Conservation (phyloP, 2,329 filamentous ascomycete species). For the Delphinella strobiligena region DNA sequence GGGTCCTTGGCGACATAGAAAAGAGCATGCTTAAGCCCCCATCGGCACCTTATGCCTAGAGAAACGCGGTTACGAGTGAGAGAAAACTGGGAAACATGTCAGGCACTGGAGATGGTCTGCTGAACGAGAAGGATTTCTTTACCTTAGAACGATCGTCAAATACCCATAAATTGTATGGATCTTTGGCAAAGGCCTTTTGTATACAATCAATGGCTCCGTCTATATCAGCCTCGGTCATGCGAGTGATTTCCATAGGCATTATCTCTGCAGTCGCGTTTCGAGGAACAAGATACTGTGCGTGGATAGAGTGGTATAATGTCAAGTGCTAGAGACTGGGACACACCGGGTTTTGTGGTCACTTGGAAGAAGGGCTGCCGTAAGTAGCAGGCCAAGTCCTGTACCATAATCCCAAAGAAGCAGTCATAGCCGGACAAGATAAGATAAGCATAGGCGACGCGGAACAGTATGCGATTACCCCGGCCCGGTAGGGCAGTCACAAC, state of each 20-base stretch:
- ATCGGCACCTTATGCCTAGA: conserved; percentile 52
- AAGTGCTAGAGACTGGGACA: no score
- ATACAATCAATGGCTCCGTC: conserved; percentile 52
- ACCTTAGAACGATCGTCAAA: conserved; percentile 47
- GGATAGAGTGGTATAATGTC: no score
- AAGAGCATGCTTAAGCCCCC: conserved; percentile 57
- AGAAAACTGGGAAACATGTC: conserved; percentile 38
- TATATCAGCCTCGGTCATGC: conserved; percentile 47
- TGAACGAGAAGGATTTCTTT: conserved; percentile 6
- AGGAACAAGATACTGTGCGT: no score
- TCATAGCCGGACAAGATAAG: no score
- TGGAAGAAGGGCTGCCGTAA: no score
- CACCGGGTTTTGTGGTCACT: no score
- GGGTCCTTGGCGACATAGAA: conserved; percentile 59
- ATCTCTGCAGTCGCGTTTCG: no score
- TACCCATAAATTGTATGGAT: conserved; percentile 56
- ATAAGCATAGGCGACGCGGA: no score
- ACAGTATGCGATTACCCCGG: no score
- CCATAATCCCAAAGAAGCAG: no score
- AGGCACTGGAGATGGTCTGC: neutral
- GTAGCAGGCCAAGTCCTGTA: no score
- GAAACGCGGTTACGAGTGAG: conserved; percentile 49
- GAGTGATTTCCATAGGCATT: conserved; percentile 42
- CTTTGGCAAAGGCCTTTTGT: conserved; percentile 53
- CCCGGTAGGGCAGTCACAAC: neutral